Evolutionary conservation across 768 basidiomycete species (phyloP).

Genomic region (Termitomyces sp.): DNA sequence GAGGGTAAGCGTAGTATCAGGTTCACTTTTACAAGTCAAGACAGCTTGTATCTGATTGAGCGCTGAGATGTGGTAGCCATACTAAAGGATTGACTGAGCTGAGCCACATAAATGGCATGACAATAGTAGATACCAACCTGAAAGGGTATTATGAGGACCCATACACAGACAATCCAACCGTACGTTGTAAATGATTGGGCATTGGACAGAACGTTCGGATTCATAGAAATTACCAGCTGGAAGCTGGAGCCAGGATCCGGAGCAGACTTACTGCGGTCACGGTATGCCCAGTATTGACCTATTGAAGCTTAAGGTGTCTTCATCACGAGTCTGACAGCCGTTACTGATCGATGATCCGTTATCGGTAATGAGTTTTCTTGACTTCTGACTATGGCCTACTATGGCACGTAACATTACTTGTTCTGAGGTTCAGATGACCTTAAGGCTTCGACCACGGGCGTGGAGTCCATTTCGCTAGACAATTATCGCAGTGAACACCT

Average conservation of each 20-base stretch:
- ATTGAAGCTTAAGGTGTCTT: too few relatives aligned
- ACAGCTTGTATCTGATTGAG: slow-evolving; percentile 86
- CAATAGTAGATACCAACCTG: slow-evolving; percentile 37
- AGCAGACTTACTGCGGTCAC: too few relatives aligned
- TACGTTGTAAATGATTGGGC: slow-evolving; percentile 48
- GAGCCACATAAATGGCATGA: not conserved
- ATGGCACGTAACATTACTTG: not conserved
- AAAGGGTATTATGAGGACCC: slow-evolving; percentile 66
- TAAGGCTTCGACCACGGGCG: not conserved
- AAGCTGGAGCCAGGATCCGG: not conserved
- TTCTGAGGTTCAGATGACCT: not conserved
- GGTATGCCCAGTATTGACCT: too few relatives aligned
- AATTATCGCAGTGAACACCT: not conserved
- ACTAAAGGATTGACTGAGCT: slow-evolving; percentile 37
- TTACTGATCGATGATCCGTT: not conserved
- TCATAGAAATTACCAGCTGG: slow-evolving; percentile 7
- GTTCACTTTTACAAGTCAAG: slow-evolving; percentile 59
- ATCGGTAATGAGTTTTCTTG: not conserved
- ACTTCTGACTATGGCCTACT: not conserved
- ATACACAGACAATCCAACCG: slow-evolving; percentile 65
- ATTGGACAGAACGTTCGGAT: slow-evolving; percentile 6
- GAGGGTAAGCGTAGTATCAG: slow-evolving; percentile 20
- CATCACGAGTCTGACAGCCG: not conserved
- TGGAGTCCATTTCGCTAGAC: not conserved
- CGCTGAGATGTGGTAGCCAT: slow-evolving; percentile 91